A percentile compares a stretch with the other conserved stretches of the same genome.
These are phyloP conservation scores for Lodderomyces theae DNA, from an alignment of 1,139 yeast species.

Conservation along the genomic window DNA sequence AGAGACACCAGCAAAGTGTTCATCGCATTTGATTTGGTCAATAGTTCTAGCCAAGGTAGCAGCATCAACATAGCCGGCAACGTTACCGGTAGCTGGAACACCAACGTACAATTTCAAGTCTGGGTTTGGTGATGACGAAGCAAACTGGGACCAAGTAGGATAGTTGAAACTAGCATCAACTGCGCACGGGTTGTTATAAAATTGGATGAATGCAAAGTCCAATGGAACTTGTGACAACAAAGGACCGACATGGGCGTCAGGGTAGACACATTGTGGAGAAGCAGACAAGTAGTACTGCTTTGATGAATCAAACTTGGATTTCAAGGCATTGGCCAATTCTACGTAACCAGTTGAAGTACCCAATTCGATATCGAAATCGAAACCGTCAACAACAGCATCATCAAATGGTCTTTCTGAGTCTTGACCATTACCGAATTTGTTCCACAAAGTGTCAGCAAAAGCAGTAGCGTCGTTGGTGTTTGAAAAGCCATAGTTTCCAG, in stretches of 20 bases:
- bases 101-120: slow-evolving; percentile 35
- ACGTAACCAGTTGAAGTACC: slow-evolving; percentile 56
- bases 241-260: slow-evolving; percentile 79
- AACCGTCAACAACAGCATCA: slow-evolving; percentile 40
- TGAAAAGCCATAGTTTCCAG: slow-evolving; percentile 73
- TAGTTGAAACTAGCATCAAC: slow-evolving; percentile 66
- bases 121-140: slow-evolving; percentile 30
- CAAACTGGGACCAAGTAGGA: slow-evolving; percentile 78
- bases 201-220: slow-evolving; percentile 88
- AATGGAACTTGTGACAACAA: slow-evolving; percentile 58
- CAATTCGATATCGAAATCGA: slow-evolving; percentile 42
- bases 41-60: slow-evolving; percentile 19
- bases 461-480: slow-evolving; percentile 56
- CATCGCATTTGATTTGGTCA: slow-evolving; percentile 35
- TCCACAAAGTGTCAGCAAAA: slow-evolving; percentile 77
- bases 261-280: slow-evolving; percentile 93
- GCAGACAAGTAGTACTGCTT: slow-evolving; percentile 76
- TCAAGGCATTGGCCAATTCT: slow-evolving; percentile 59
- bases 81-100: slow-evolving; percentile 13
- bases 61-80: slow-evolving; percentile 14
- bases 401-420: slow-evolving; percentile 68
- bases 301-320: slow-evolving; percentile 52
- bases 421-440: slow-evolving; percentile 80
- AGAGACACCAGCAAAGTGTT: slow-evolving; percentile 77
- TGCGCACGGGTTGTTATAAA: slow-evolving; percentile 85